A percentile compares a stretch with the other conserved stretches of the same genome.
Conservation (phyloP, 164 flowering plant species). For the Echeveria elegans region DNA sequence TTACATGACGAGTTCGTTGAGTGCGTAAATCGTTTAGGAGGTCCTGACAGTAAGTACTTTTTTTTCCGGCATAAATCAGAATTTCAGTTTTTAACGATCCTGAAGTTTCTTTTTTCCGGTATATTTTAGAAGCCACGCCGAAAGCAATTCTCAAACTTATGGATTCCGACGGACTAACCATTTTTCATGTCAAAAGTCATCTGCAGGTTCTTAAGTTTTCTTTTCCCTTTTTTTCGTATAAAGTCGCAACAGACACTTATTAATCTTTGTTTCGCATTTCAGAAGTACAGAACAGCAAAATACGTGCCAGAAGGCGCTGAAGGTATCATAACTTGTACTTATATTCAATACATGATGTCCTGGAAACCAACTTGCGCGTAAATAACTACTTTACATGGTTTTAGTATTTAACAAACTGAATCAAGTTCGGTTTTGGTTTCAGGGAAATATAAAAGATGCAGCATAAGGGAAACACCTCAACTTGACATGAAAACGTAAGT, state of each 20-base stretch:
- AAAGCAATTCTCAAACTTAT: conserved; percentile 81
- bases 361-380: not conserved
- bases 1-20: conserved; percentile 85
- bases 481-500: conserved; percentile 6
- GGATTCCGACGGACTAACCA: conserved; percentile 77
- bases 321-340: not conserved
- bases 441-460: not conserved
- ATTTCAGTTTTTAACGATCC: conserved; percentile 2
- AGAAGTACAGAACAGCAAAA: conserved; percentile 5
- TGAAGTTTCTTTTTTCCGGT: not conserved
- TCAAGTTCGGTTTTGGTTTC: not conserved
- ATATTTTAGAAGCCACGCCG: conserved; percentile 74
- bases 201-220: conserved; percentile 45
- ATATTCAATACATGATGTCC: not conserved
- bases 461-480: not conserved
- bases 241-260: not conserved
- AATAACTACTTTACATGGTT: not conserved
- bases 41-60: conserved; percentile 79
- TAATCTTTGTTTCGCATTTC: not conserved
- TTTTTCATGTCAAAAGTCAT: conserved; percentile 93
- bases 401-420: too few species aligned
- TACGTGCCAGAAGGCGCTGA: not conserved
- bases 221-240: not conserved
- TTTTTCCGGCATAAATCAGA: not conserved
- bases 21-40: conserved; percentile 77